Base-by-base conservation (phyloP, 1,139 yeast species). In the Pichia sp. region DNA sequence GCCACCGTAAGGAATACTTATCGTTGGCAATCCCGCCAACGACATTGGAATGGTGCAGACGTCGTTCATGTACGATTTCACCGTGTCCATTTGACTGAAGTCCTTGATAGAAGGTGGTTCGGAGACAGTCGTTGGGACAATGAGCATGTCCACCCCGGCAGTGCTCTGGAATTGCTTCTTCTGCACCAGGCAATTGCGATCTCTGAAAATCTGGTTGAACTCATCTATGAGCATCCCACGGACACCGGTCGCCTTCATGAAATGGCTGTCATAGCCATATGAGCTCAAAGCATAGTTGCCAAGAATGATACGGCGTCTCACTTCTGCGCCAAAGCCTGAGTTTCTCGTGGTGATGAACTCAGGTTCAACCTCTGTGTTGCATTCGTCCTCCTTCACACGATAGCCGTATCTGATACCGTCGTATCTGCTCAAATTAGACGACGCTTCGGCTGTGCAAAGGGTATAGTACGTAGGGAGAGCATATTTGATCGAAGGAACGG, bases 351-450 rank as follows among this genome's bases (percentile, higher is more conserved):
- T 73, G 0, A 79, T 77, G 58, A 83, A 85, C 41, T 67, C 70
- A 1, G 67, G 68, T 44, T 62, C 67, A 3, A 51, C 43, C 5
- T 52, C 59, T n/a, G 20, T 33, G 24, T 56, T 45, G 14, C 47
- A 42, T 1, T 81, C 50, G 43, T 50, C 51, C 8, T 58, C 55
- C 3, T 56, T 55, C 0, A 62, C 77, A 46, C 84, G 71, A 33
- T 69, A 71, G 0, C 98, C 98, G 65, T 87, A 95, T 52, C 97
- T 75, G 29, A 92, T 74, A 1, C 99, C 99, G 70, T 93, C 99
- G 64, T 80, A 95, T 41, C 97, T 75, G 1, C 97, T 81, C 49
- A 95, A 76, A 67, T 95, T 93, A 0, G 99, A 92, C 0, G 96
- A 85, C 0, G 97, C 98, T 66, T 95, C 99, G 0, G 97, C 88